Base-by-base conservation (phyloP, 2,329 filamentous ascomycete genomes). In the Trichoderma koningii region DNA sequence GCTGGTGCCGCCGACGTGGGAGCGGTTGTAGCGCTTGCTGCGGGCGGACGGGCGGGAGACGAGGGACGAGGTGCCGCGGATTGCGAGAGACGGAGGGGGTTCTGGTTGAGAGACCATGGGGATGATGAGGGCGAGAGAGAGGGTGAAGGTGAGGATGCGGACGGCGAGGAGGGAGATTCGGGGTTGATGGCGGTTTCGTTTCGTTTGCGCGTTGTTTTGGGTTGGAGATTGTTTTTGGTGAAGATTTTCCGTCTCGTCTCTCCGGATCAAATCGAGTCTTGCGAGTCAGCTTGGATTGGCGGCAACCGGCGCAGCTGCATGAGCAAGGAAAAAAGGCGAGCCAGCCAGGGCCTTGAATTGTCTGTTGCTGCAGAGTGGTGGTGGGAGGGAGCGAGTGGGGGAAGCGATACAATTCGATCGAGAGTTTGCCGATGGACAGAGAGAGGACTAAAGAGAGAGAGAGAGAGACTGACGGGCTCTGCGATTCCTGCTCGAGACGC, bases 21-120 rank as follows among this genome's bases (percentile, higher is more conserved):
- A 95, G 68, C 92, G 89, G 74, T 90, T 89, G 73, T 93, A 91
- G 70, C 92, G 88, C 76, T 91, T 90, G 45, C 77, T 76, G 69
- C 88, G 83, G 28, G 82, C 82, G 15, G 84, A 82, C 65, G 86
- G 83, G 73, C 88, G 87, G 68, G 89, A 85, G 71, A 89, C 76
- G 80, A 93, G 77, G 74, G 87, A 82, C 14, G 76, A 73, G 50
- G 76, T 70, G 70, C 83, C 83, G 73, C 87, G 86, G 72, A 85
- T 78, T 73, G 84, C 80, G 70, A 87, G 79, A 71, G 86, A 82
- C 66, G 79, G 56, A 28, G 75, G 67, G 76, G 75, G 78, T 68
- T 87, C 84, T 71, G 84, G 81, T 77, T 87, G 86, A 75, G 86
- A 88, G 75, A 89, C 85, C 86, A 89, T 89, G 75, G 74, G 77